phyloP scores from a whole-genome alignment of 345 rosid genomes.

The Euphorbia tirucalli region DNA sequence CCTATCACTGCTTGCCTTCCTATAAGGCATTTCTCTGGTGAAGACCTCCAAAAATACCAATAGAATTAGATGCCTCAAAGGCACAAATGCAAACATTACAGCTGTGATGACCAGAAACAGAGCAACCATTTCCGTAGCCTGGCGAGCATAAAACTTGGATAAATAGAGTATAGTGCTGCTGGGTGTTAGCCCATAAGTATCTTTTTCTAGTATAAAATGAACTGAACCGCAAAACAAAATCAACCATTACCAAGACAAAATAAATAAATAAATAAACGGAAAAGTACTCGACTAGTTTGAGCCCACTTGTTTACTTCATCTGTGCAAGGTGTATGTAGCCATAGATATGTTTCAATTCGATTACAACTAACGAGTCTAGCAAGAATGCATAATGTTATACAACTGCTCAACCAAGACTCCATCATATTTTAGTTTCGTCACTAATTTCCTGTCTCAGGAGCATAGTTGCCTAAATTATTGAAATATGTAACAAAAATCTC shows the following conservation, averaged over 20 bases:
- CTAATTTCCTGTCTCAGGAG: no score
- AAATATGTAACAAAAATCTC: no score
- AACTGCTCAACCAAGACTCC: background rate
- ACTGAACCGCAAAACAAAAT: background rate
- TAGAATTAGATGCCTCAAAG: conserved; percentile 48
- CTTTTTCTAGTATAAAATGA: background rate
- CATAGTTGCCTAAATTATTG: no score
- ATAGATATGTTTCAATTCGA: no score
- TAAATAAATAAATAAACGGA: no score
- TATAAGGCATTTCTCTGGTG: conserved; percentile 67
- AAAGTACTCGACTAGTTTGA: background rate
- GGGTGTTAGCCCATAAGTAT: background rate
- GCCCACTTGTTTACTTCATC: no score
- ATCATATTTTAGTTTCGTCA: no score
- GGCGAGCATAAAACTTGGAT: conserved; percentile 18
- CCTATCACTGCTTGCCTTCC: conserved; percentile 75
- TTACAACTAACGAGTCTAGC: background rate
- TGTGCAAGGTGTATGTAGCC: no score
- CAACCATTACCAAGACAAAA: background rate
- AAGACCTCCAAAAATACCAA: conserved; percentile 61
- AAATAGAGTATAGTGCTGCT: background rate
- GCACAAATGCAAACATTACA: conserved; percentile 51
- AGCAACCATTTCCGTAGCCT: conserved; percentile 81
- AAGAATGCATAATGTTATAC: background rate
- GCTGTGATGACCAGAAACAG: conserved; percentile 53